phyloP scores from a whole-genome alignment of 805 yeast species.

The Peterozyma toletana region DNA sequence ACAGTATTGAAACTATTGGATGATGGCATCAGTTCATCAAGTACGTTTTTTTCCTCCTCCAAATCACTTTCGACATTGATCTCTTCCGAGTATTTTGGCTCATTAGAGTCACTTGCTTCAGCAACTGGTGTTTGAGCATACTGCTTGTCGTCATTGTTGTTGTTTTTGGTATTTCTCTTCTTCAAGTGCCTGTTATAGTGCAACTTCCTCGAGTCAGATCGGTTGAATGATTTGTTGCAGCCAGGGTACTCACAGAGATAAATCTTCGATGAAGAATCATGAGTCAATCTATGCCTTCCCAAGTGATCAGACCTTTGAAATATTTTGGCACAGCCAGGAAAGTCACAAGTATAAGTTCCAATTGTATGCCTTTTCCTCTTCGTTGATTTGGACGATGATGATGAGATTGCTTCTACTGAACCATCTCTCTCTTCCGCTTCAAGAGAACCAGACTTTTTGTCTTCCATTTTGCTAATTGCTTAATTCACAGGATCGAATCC shows the following conservation, averaged over 20 bases:
- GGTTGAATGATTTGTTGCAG: conserved; percentile 46
- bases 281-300: conserved; percentile 49
- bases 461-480: too few species aligned
- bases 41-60: too few species aligned
- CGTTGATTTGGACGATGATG: not conserved
- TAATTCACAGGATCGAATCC: too few species aligned
- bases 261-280: conserved; percentile 31
- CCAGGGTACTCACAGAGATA: conserved; percentile 38
- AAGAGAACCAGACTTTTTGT: too few species aligned
- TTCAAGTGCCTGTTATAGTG: conserved; percentile 29
- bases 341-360: conserved; percentile 23
- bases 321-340: conserved; percentile 39
- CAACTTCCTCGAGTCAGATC: conserved; percentile 42
- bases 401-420: too few species aligned
- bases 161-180: conserved; percentile 1
- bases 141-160: not conserved
- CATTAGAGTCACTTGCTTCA: not conserved
- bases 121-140: not conserved
- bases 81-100: too few species aligned
- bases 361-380: conserved; percentile 4
- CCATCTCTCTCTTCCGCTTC: too few species aligned
- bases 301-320: conserved; percentile 55
- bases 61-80: too few species aligned
- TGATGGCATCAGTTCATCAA: too few species aligned
- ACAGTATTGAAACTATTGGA: too few species aligned